These are phyloP conservation scores for Withania somnifera DNA, from an alignment of 305 asterid genomes.

Conservation along the genomic window DNA sequence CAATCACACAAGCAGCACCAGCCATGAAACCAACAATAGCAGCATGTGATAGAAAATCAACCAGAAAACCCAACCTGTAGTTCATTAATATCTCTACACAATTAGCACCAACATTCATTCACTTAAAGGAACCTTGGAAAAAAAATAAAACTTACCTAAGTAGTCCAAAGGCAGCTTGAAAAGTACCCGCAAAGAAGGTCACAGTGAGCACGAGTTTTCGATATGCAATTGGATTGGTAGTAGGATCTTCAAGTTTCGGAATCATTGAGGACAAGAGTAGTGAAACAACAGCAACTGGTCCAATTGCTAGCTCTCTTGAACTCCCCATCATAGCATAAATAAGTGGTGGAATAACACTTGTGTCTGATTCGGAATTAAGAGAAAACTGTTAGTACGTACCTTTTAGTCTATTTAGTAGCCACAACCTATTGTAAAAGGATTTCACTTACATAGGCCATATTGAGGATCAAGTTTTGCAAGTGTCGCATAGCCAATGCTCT, in stretches of 20 bases:
- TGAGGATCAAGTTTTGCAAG: constrained; percentile 35
- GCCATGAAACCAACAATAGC: constrained; percentile 22
- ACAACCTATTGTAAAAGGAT: not conserved
- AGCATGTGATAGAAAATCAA: constrained; percentile 20
- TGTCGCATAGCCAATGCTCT: constrained; percentile 35
- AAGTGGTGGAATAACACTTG: constrained; percentile 39
- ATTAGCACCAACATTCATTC: not conserved
- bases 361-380: constrained; percentile 9
- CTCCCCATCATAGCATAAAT: constrained; percentile 30
- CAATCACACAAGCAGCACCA: constrained; percentile 21
- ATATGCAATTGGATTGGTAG: constrained; percentile 15
- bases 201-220: constrained; percentile 24
- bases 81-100: not conserved
- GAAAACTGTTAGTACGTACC: not conserved
- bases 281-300: constrained; percentile 42
- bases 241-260: constrained; percentile 21
- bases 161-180: constrained; percentile 31
- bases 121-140: too few relatives aligned
- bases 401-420: not conserved
- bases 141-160: constrained; percentile 12
- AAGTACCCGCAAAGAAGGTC: constrained; percentile 28
- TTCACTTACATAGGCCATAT: constrained; percentile 35
- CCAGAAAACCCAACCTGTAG: constrained; percentile 17
- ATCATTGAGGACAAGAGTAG: constrained; percentile 28
- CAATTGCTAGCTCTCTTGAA: constrained; percentile 37